A percentile compares a stretch with the other conserved stretches of the same genome.
These are phyloP conservation scores for Aspergillus niger DNA, from an alignment of 2,329 filamentous ascomycete species.

Conservation along the genomic window DNA sequence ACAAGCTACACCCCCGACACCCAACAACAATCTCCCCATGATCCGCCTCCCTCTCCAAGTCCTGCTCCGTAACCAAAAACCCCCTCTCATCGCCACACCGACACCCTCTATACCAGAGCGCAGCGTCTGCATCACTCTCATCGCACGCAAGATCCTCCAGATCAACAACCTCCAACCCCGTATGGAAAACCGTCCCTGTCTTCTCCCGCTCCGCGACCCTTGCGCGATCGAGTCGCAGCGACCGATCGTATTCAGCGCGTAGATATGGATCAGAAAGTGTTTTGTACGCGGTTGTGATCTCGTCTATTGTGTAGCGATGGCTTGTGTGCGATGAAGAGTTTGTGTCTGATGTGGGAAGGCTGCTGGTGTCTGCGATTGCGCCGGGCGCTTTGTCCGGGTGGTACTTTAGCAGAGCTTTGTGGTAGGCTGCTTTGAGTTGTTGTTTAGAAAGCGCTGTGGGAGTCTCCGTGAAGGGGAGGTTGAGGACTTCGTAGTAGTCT, in stretches of 20 bases:
- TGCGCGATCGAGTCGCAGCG: slow-evolving; percentile 40
- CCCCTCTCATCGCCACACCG: slow-evolving; percentile 61
- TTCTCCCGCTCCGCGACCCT: slow-evolving; percentile 29
- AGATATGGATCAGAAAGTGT: slow-evolving; percentile 50
- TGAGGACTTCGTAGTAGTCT: slow-evolving; percentile 45
- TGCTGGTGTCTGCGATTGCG: slow-evolving; percentile 13
- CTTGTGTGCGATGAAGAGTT: neutral
- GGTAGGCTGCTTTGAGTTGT: slow-evolving; percentile 58
- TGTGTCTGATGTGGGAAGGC: neutral
- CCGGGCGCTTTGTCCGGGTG: slow-evolving; percentile 59
- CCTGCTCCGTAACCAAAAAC: slow-evolving; percentile 57
- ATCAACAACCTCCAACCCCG: slow-evolving; percentile 60
- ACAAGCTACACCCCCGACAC: slow-evolving; percentile 65
- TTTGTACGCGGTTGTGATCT: slow-evolving; percentile 61
- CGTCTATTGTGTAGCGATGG: slow-evolving; percentile 52
- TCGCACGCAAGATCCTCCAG: slow-evolving; percentile 56
- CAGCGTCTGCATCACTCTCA: slow-evolving; percentile 38
- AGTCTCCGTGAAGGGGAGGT: slow-evolving; percentile 34
- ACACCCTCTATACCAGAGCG: slow-evolving; percentile 58
- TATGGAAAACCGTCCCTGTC: slow-evolving; percentile 44
- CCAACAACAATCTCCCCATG: slow-evolving; percentile 61
- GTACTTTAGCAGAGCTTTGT: slow-evolving; percentile 56
- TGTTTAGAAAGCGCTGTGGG: slow-evolving; percentile 36
- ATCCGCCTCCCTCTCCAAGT: slow-evolving; percentile 54
- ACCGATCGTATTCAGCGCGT: slow-evolving; percentile 53